Evolutionary conservation across 2,329 filamentous ascomycete species (phyloP), one percentile per base, ranked within the genome.

Genomic region (Alternaria novae-zelandiae): DNA sequence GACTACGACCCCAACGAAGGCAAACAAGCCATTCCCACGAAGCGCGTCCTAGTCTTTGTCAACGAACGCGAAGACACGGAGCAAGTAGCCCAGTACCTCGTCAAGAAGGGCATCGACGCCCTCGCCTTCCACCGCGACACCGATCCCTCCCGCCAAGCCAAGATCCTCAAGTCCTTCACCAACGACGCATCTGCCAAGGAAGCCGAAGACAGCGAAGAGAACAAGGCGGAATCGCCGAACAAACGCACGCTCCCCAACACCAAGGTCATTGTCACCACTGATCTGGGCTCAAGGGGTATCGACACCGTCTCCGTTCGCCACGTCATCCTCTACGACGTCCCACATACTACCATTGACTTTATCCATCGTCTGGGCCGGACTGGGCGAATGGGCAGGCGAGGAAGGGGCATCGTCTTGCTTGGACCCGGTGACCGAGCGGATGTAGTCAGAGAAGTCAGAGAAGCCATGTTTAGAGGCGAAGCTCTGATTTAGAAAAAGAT

Each of bases 271-370:
- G 95, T 99, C 4, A 96, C 94, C 12, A 99, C 96, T 0, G 96
- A 99, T 79, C 83, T 99, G 61, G 93, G 93, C 5, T 97, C 94
- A 6, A 85, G 96, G 70, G 96, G 96, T 66, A 97, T 99, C 72
- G 96, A 99, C 79, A 99, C 96, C 0, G 82, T 97, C 28, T 91
- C 93, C 17, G 95, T 98, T 17, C 88, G 92, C 61, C 93, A 97
- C 70, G 96, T 99, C 56, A 90, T 99, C 58, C 83, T 99, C 25
- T 98, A 97, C 79, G 94, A 99, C 78, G 95, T 99, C n/a, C 96
- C 96, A 5, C 95, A 98, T 77, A 97, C 93, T 0, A 97, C 94
- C 0, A 96, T 99, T 64, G 96, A 99, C 80, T 99, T 99, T 74
- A 97, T 99, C 74, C 96, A 99, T 80, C 91, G 96, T 15, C 88